Evolutionary conservation across 108 stramenopile species (phyloP), one percentile per base, ranked within the genome.

Genomic region (Conticribra weissflogii): DNA sequence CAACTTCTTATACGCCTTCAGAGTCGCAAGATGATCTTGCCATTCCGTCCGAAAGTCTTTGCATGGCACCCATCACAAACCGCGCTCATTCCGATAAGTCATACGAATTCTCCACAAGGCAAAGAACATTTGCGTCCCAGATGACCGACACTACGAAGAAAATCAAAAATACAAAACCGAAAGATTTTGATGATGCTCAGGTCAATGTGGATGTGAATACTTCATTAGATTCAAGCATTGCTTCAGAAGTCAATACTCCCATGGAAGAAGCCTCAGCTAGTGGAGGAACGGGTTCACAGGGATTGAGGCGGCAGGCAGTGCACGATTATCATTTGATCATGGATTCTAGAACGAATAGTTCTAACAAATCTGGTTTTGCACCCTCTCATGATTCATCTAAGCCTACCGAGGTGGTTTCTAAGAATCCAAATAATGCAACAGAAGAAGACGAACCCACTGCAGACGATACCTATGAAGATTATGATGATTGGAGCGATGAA

Each of bases 401-500:
- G n/a, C n/a, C n/a, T n/a, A n/a, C n/a, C n/a, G n/a, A n/a, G n/a
- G n/a, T n/a, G n/a, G n/a, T n/a, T n/a, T n/a, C n/a, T n/a, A n/a
- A n/a, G n/a, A n/a, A n/a, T n/a, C n/a, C n/a, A n/a, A n/a, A n/a
- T n/a, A n/a, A n/a, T n/a, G n/a, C n/a, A n/a, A n/a, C n/a, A n/a
- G 36, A 41, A 41, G 36, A 41, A 5, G 36, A 41, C 12, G 36
- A 41, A 9, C 8, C 12, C 12, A 5, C 36, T 18, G 48, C 17
- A 47, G 55, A 48, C 15, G 54, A 54, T 17, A 59, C 30, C 16
- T 33, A 44, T 58, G 62, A 32, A 18, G 55, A 55, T 15, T 65
- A 56, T 65, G 72, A 73, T 58, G 63, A 74, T 50, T 66, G 72
- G 72, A 62, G 60, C 30, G 78, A 79, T 68, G 78, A 79, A 36